Evolutionary conservation across 352 stramenopile species (phyloP), one percentile per base, ranked within the genome.

Genomic region (Plasmopara muralis): DNA sequence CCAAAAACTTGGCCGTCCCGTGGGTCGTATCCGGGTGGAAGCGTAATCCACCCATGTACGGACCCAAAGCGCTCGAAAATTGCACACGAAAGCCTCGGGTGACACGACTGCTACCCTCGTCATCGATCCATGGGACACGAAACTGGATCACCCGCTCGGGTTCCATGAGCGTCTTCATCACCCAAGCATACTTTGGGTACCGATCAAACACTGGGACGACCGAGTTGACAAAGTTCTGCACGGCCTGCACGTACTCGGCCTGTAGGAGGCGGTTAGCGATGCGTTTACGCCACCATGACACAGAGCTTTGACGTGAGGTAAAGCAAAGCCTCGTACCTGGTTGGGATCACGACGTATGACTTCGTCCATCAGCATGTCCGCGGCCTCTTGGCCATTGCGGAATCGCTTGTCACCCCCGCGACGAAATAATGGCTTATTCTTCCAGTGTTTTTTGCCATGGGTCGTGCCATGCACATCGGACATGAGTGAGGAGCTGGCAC

Each of bases 21-120:
- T 89, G 77, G 49, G 88, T 97, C 31, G 97, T 87, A 56, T 96
- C 77, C 12, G 76, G 73, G 53, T 96, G 85, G 71, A 99, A 98
- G 50, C 97, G 93, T 18, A 98, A 67, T n/a, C 85, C 86, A 46
- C 96, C 96, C 61, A 98, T 95, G 70, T 98, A 99, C 33, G 93
- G 95, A 28, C 82, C 82, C 49, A 85, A 54, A 25, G 79, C 77
- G 56, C 79, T 90, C 6, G 86, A 98, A 64, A 98, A 99, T 76
- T 99, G 96, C 55, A 98, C 91, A 45, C 95, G 93, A 74, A 96
- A 98, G 43, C 95, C 96, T 31, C 96, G 87, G 74, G 98, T 98
- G 55, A 98, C 94, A 31, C 95, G 85, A 45, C 86, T 84, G 50
- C 95, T 96, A 34, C 95, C 95, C 29, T 84, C 81, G 66, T 99